Conservation (phyloP, 2,329 filamentous ascomycete species). For the Sporothrix sp. region DNA sequence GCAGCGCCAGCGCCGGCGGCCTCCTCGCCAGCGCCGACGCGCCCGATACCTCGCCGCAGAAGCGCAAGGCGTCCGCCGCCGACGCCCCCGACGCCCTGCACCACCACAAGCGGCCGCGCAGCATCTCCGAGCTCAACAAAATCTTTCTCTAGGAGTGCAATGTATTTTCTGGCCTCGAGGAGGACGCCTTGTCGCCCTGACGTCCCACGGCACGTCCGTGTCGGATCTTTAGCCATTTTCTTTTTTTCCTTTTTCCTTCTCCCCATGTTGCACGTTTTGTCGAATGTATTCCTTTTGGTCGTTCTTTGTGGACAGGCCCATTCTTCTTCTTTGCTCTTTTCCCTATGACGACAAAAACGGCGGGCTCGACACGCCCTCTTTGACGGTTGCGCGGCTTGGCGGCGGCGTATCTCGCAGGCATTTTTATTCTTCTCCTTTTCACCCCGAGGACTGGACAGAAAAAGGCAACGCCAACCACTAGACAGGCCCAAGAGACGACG, state of each 20-base stretch:
- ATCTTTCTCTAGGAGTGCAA: slow-evolving; percentile 11
- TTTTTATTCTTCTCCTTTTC: too few relatives aligned
- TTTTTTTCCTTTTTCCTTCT: too few relatives aligned
- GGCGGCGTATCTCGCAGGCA: too few relatives aligned
- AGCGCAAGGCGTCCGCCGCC: slow-evolving; percentile 43
- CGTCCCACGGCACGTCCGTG: too few relatives aligned
- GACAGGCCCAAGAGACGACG: neutral
- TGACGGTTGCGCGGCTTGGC: too few relatives aligned
- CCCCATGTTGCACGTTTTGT: too few relatives aligned
- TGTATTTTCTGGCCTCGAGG: neutral
- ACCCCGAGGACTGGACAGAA: neutral
- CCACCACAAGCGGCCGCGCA: slow-evolving; percentile 47
- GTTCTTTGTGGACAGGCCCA: too few relatives aligned
- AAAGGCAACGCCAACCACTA: neutral
- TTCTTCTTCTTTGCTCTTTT: too few relatives aligned
- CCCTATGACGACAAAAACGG: too few relatives aligned
- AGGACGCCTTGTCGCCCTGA: neutral
- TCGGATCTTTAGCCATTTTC: too few relatives aligned
- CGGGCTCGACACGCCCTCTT: too few relatives aligned
- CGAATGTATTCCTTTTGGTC: too few relatives aligned
- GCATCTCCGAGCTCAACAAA: slow-evolving; percentile 46
- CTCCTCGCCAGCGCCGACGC: slow-evolving; percentile 36
- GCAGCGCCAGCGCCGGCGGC: slow-evolving; percentile 24
- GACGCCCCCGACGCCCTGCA: slow-evolving; percentile 25
- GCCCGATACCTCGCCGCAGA: slow-evolving; percentile 38